These are phyloP conservation scores for Penicillium glabrum DNA, from an alignment of 2,329 filamentous ascomycete species.

Conservation along the genomic window DNA sequence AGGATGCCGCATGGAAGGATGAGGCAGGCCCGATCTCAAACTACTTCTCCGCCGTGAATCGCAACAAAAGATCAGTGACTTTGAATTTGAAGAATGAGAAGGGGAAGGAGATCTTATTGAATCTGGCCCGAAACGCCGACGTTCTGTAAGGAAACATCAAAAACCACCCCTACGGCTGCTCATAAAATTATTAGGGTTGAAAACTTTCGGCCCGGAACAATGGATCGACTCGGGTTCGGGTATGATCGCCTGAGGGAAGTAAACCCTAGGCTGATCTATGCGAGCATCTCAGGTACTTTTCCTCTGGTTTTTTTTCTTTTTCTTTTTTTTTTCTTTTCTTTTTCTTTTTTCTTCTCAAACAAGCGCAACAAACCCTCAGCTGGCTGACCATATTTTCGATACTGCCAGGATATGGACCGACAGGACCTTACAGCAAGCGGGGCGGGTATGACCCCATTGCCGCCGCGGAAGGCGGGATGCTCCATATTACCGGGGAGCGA, in stretches of 20 bases:
- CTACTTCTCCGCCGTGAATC: constrained; percentile 89
- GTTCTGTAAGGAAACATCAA: constrained; percentile 54
- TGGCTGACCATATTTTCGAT: too few species aligned
- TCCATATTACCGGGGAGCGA: constrained; percentile 92
- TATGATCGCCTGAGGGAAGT: constrained; percentile 75
- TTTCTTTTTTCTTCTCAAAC: too few species aligned
- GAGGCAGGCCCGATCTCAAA: constrained; percentile 71
- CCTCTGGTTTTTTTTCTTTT: too few species aligned
- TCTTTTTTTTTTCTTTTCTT: too few species aligned
- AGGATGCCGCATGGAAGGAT: neutral
- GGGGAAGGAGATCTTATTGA: constrained; percentile 82
- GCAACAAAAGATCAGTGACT: constrained; percentile 92
- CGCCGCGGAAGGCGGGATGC: constrained; percentile 93
- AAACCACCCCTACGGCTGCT: too few species aligned
- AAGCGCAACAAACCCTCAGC: too few species aligned
- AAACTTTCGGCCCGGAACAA: constrained; percentile 86
- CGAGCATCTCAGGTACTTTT: constrained; percentile 69
- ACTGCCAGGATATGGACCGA: constrained; percentile 77
- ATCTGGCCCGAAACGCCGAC: constrained; percentile 78
- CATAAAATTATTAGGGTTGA: constrained; percentile 58
- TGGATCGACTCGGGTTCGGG: constrained; percentile 88
- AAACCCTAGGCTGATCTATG: constrained; percentile 85
- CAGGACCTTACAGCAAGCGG: constrained; percentile 78
- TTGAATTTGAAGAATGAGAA: constrained; percentile 83
- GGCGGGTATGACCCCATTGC: constrained; percentile 99